Conservation (phyloP, 2,329 filamentous ascomycete species). For the Ascochyta koolunga region DNA sequence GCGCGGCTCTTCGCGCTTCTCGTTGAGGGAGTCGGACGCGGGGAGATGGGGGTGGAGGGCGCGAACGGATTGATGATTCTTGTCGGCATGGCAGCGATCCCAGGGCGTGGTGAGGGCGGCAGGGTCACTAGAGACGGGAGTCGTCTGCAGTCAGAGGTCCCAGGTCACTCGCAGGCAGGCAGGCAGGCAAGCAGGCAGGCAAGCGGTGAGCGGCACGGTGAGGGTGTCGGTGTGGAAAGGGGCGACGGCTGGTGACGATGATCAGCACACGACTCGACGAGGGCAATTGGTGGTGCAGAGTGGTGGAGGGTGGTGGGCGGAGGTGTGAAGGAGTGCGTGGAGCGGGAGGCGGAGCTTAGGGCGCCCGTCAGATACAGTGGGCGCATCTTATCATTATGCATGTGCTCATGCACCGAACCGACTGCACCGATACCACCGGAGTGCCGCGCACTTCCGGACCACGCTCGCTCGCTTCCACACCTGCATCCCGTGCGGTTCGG, state of each 20-base stretch:
- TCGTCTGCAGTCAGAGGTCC: slow-evolving; percentile 5
- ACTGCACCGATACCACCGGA: neutral
- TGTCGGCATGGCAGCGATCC: slow-evolving; percentile 62
- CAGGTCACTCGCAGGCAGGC: neutral
- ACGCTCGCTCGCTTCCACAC: neutral
- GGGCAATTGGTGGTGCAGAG: slow-evolving; percentile 13
- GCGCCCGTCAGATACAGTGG: slow-evolving; percentile 4
- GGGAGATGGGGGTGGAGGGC: slow-evolving; percentile 58
- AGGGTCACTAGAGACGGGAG: neutral
- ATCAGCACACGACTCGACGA: slow-evolving; percentile 12
- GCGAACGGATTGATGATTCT: slow-evolving; percentile 65
- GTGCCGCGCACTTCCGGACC: slow-evolving; percentile 13
- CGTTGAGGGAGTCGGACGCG: slow-evolving; percentile 58
- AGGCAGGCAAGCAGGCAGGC: neutral
- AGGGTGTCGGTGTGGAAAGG: slow-evolving; percentile 5
- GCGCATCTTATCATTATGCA: slow-evolving; percentile 10
- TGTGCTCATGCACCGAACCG: neutral
- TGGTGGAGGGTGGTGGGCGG: neutral
- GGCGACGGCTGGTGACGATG: neutral
- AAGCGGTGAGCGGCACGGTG: neutral
- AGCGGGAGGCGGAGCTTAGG: slow-evolving; percentile 8
- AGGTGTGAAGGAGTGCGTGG: neutral
- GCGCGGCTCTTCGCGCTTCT: slow-evolving; percentile 60
- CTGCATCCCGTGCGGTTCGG: neutral
- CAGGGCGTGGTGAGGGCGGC: neutral